phyloP scores from a whole-genome alignment of 495 filamentous ascomycete genomes.

The Aspergillus sclerotioniger region DNA sequence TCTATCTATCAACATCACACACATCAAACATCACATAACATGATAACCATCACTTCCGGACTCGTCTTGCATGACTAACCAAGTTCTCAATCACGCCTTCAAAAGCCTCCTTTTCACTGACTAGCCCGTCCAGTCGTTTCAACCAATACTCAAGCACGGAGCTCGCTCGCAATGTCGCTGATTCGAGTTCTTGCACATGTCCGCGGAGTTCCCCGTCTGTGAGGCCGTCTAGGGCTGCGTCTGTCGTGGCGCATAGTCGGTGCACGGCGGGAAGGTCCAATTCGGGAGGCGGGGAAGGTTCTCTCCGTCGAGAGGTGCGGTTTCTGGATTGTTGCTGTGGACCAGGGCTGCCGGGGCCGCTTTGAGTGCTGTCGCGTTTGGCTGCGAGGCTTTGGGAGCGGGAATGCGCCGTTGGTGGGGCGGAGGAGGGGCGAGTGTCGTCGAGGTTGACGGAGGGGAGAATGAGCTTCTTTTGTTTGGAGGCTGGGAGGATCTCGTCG shows the following conservation, averaged over 20 bases:
- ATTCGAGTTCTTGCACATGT: constrained; percentile 71
- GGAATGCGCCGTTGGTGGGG: constrained; percentile 31
- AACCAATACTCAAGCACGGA: constrained; percentile 88
- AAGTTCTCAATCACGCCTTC: constrained; percentile 98
- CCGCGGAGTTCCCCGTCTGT: constrained; percentile 69
- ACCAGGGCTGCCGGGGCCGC: constrained; percentile 31
- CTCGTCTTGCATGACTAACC: constrained; percentile 89
- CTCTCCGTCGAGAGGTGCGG: constrained; percentile 41
- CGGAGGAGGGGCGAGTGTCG: constrained; percentile 38
- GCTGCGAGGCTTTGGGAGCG: constrained; percentile 43
- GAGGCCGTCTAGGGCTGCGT: constrained; percentile 72
- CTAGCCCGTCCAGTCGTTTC: constrained; percentile 74
- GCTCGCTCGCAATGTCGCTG: constrained; percentile 63
- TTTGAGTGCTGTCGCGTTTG: constrained; percentile 43
- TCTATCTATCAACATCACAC: constrained; percentile 7
- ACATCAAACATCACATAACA: neutral
- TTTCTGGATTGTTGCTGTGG: constrained; percentile 36
- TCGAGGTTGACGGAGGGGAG: constrained; percentile 76
- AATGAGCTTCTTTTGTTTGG: constrained; percentile 96
- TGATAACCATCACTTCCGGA: constrained; percentile 66
- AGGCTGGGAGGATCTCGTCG: constrained; percentile 93
- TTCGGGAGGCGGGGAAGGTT: constrained; percentile 64
- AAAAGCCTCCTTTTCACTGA: constrained; percentile 92
- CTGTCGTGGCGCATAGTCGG: constrained; percentile 78
- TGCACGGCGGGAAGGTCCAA: constrained; percentile 77